Evolutionary conservation across 768 basidiomycete species (phyloP).

Genomic region (Leccinum rimulosum): DNA sequence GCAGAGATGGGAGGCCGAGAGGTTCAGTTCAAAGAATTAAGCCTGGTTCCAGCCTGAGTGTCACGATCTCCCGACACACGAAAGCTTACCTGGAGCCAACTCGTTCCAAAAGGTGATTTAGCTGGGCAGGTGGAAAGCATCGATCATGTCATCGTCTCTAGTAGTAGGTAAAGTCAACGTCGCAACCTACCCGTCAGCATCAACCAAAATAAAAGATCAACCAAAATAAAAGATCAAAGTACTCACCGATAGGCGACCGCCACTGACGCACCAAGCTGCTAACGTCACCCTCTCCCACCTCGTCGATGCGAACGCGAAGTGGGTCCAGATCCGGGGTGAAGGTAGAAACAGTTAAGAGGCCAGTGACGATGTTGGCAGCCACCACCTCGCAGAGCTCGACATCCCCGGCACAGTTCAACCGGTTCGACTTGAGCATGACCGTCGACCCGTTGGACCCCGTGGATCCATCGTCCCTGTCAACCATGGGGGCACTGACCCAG

Average conservation of each 20-base stretch:
- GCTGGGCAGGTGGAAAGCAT: too few species aligned
- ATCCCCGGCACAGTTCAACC: slow-evolving; percentile 20
- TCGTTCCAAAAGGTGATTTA: too few species aligned
- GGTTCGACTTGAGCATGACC: slow-evolving; percentile 26
- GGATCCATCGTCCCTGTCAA: neutral
- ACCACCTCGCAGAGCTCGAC: slow-evolving; percentile 20
- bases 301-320: neutral
- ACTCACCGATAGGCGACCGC: slow-evolving; percentile 66
- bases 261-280: slow-evolving; percentile 61
- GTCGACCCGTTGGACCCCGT: neutral
- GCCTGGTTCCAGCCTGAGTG: too few species aligned
- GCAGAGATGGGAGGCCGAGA: too few species aligned
- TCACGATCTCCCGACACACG: too few species aligned
- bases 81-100: too few species aligned
- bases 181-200: neutral
- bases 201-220: neutral
- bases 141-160: too few species aligned
- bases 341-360: neutral
- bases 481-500: neutral
- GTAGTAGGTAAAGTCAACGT: too few species aligned
- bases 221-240: neutral
- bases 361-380: slow-evolving; percentile 22
- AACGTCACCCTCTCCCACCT: slow-evolving; percentile 23
- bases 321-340: neutral
- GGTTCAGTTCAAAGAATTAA: too few species aligned